Conservation (phyloP, 2,329 filamentous ascomycete species). For the Nigrograna mackinnonii region DNA sequence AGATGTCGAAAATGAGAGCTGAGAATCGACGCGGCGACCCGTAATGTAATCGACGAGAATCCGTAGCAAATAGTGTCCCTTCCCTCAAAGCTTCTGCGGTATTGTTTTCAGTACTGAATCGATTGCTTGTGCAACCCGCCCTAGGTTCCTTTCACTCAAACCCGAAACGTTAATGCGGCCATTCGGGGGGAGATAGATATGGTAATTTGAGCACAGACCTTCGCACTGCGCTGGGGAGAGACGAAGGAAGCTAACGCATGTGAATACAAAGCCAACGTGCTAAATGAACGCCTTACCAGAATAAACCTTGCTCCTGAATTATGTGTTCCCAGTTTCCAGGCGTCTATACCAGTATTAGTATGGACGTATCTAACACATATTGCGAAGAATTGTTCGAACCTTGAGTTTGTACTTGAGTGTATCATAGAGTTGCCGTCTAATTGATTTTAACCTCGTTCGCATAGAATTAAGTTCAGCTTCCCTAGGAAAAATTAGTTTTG, state of each 20-base stretch:
- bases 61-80: too few relatives aligned
- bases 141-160: neutral
- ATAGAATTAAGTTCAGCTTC: neutral
- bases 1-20: too few relatives aligned
- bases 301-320: neutral
- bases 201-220: neutral
- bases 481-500: neutral
- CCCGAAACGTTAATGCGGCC: neutral
- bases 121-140: neutral
- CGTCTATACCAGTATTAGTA: too few relatives aligned
- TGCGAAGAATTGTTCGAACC: neutral
- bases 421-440: too few relatives aligned
- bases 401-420: too few relatives aligned
- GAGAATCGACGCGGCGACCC: too few relatives aligned
- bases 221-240: neutral
- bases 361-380: too few relatives aligned
- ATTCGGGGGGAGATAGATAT: neutral
- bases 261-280: neutral
- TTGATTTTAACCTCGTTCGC: neutral
- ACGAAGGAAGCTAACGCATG: neutral
- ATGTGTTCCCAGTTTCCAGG: neutral
- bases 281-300: neutral
- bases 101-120: too few relatives aligned
- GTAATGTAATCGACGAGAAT: too few relatives aligned
- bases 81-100: too few relatives aligned